phyloP scores from a whole-genome alignment of 176 grass and related monocot species.

The Zizania latifolia region DNA sequence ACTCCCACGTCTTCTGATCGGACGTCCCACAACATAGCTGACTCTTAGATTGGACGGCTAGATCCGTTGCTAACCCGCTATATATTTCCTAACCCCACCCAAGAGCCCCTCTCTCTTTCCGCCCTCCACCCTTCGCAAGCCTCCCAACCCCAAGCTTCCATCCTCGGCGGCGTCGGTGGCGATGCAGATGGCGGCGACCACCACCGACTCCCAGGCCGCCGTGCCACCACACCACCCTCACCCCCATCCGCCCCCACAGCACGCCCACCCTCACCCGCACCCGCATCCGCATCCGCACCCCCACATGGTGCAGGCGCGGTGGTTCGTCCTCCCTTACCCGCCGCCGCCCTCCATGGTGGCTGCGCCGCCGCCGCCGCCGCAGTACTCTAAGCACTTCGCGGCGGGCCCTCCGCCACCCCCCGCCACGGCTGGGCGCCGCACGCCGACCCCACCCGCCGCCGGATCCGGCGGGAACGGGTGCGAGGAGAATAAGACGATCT shows the following conservation, averaged over 20 bases:
- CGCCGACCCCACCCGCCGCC: conserved; percentile 34
- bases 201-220: conserved; percentile 37
- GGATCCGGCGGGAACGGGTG: conserved; percentile 45
- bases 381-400: conserved; percentile 40
- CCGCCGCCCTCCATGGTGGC: conserved; percentile 40
- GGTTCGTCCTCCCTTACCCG: conserved; percentile 28
- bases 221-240: conserved; percentile 32
- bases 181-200: conserved; percentile 50
- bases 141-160: too few species aligned
- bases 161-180: conserved; percentile 30
- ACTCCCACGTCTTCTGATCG: too few species aligned
- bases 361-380: conserved; percentile 35
- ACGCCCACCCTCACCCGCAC: conserved; percentile 21
- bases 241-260: not conserved
- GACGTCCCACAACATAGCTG: too few species aligned
- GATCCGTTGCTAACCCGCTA: too few species aligned
- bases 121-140: too few species aligned
- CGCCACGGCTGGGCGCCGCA: conserved; percentile 24
- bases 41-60: too few species aligned
- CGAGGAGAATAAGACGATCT: conserved; percentile 62
- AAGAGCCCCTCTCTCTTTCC: too few species aligned
- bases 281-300: conserved; percentile 10
- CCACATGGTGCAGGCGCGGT: conserved; percentile 24
- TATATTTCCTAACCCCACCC: too few species aligned
- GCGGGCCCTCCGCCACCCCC: conserved; percentile 13